Base-by-base conservation (phyloP, 176 grass and related monocot genomes). In the Melocanna baccifera region DNA sequence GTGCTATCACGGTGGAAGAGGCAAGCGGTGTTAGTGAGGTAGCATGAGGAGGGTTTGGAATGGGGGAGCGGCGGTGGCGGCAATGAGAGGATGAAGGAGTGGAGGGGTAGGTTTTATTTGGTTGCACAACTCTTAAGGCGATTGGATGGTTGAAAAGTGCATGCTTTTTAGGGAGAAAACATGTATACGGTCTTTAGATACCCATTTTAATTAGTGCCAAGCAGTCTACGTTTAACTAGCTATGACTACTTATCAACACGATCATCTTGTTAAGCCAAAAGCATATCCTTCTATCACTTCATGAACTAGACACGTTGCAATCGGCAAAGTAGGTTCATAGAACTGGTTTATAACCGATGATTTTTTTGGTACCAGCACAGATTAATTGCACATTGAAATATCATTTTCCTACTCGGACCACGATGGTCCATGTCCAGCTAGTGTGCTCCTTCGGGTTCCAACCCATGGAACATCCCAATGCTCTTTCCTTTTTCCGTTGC, bases 331-430 rank as follows among this genome's bases (percentile, higher is more conserved):
- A 72, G 43, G 68, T 80, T 53, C 56, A 45, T 2, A 0, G 41
- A 62, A 86, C 67, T 1, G 30, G 76, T 29, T 55, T 46, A 41
- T 7, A 73, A 46, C 13, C 12, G 8, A 19, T 14, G 70, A 48
- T 16, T 71, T 71, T 71, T 15, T 14, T 0, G 45, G 71, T 39
- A 69, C 86, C 8, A 36, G 13, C 80, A 13, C 53, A 25, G 66
- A 53, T 74, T 46, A 79, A 51, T 47, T 42, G 51, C 42, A 40
- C 23, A 75, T 19, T 13, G 77, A 71, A 14, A 34, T 71, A 55
- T 86, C 88, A 10, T 77, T 77, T 25, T 86, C 63, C 15, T 70
- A 12, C n/a, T 69, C 43, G 83, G 71, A 85, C 52, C 77, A 28
- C 51, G 20, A 52, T 80, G 87, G 87, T 75, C 69, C 62, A 50